Evolutionary conservation across 805 yeast genomes (phyloP).

Genomic region (Candida oleophila): DNA sequence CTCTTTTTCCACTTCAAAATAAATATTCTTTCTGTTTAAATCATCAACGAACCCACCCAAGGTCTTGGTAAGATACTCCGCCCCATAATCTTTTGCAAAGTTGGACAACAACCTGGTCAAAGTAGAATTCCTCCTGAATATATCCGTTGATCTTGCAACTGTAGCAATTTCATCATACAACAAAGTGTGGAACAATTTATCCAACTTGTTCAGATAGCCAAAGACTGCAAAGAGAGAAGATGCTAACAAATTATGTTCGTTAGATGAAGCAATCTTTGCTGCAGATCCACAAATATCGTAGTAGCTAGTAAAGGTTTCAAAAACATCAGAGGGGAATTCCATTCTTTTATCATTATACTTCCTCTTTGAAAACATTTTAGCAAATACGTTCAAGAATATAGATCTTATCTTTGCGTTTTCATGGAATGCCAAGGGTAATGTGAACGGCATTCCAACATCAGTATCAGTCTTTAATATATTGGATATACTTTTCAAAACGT

Average conservation of each 20-base stretch:
- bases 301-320: constrained; percentile 30
- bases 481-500: constrained; percentile 63
- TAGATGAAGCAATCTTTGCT: constrained; percentile 61
- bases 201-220: constrained; percentile 33
- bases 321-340: constrained; percentile 27
- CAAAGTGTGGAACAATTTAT: constrained; percentile 51
- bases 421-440: constrained; percentile 77
- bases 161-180: constrained; percentile 61
- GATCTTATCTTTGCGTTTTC: constrained; percentile 61
- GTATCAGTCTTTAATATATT: constrained; percentile 71
- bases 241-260: constrained; percentile 71
- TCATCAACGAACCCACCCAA: constrained; percentile 58
- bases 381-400: constrained; percentile 75
- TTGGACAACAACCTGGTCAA: constrained; percentile 75
- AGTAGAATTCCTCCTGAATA: constrained; percentile 77
- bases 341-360: constrained; percentile 21
- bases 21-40: constrained; percentile 46
- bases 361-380: constrained; percentile 53
- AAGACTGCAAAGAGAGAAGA: constrained; percentile 59
- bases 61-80: constrained; percentile 51
- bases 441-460: constrained; percentile 73
- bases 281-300: constrained; percentile 50
- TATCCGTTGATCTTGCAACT: constrained; percentile 65
- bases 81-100: constrained; percentile 68
- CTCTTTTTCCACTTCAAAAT: constrained; percentile 64